A percentile compares a stretch with the other conserved stretches of the same genome.
phyloP scores from a whole-genome alignment of 768 basidiomycete genomes.

The Clitopilus passeckerianus region DNA sequence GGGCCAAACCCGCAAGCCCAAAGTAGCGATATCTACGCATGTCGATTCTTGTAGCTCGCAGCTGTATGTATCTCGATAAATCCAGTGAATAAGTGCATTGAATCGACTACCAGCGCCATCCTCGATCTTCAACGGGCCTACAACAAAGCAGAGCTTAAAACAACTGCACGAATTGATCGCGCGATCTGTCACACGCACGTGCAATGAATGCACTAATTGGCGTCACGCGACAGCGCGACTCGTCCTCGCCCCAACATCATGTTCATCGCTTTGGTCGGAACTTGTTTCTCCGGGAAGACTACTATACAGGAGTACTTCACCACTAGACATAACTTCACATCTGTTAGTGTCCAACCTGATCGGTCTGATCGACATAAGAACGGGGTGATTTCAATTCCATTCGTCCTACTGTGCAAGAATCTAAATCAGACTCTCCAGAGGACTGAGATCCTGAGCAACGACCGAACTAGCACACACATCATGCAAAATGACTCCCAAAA shows the following conservation, averaged over 20 bases:
- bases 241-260: slow-evolving; percentile 24
- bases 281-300: slow-evolving; percentile 57
- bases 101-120: too few relatives aligned
- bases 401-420: too few relatives aligned
- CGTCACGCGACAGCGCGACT: neutral
- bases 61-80: neutral
- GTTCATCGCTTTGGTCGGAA: slow-evolving; percentile 68
- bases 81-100: too few relatives aligned
- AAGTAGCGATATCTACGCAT: slow-evolving; percentile 1
- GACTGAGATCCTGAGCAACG: slow-evolving; percentile 15
- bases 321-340: slow-evolving; percentile 49
- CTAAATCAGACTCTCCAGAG: too few relatives aligned
- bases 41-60: neutral
- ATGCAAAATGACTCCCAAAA: too few relatives aligned
- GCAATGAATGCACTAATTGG: neutral
- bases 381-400: neutral
- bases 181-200: slow-evolving; percentile 11
- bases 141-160: too few relatives aligned
- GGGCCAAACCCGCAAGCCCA: neutral
- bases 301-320: slow-evolving; percentile 57
- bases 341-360: slow-evolving; percentile 2
- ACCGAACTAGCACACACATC: slow-evolving; percentile 16
- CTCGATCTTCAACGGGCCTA: too few relatives aligned
- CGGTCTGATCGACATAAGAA: neutral
- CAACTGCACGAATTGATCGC: too few relatives aligned